These are phyloP conservation scores for Vaccinium darrowii DNA, from an alignment of 148 eudicot genomes.

Conservation along the genomic window DNA sequence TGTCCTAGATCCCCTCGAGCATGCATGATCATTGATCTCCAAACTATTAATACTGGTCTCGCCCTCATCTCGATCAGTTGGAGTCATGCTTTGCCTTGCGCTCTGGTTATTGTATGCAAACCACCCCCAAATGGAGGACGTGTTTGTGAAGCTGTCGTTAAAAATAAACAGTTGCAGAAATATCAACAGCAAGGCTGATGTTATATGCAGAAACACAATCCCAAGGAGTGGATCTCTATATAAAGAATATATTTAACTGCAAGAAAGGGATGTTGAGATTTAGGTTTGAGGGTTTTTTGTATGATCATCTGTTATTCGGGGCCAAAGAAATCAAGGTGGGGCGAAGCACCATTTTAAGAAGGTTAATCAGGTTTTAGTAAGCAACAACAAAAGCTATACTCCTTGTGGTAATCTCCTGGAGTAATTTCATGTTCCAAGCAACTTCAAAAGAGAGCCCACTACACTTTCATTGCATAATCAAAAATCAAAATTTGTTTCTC, in stretches of 20 bases:
- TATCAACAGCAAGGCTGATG: slow-evolving; percentile 16
- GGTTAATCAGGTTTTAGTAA: not conserved
- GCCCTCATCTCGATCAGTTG: slow-evolving; percentile 66
- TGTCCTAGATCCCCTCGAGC: slow-evolving; percentile 65
- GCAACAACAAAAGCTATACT: not conserved
- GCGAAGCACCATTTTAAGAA: slow-evolving; percentile 52
- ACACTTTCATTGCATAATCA: not conserved
- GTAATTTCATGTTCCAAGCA: not conserved
- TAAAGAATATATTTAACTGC: not conserved
- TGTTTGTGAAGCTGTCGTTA: slow-evolving; percentile 54
- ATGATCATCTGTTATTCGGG: not conserved
- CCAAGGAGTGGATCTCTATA: slow-evolving; percentile 33
- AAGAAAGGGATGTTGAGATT: slow-evolving; percentile 11
- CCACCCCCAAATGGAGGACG: slow-evolving; percentile 98
- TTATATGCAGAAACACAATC: slow-evolving; percentile 26
- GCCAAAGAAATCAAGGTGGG: slow-evolving; percentile 37
- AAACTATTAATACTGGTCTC: slow-evolving; percentile 57
- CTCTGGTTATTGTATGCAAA: slow-evolving; percentile 83
- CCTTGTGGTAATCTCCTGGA: not conserved
- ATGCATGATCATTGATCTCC: slow-evolving; percentile 35
- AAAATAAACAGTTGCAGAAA: slow-evolving; percentile 32
- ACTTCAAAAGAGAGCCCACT: not conserved
- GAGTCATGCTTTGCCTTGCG: slow-evolving; percentile 83
- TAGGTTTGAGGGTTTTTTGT: not conserved
- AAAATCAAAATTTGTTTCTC: not conserved